A percentile compares a stretch with the other conserved stretches of the same genome.
Evolutionary conservation across 257 asterid species (phyloP).

Genomic region (Nicotiana noctiflora): DNA sequence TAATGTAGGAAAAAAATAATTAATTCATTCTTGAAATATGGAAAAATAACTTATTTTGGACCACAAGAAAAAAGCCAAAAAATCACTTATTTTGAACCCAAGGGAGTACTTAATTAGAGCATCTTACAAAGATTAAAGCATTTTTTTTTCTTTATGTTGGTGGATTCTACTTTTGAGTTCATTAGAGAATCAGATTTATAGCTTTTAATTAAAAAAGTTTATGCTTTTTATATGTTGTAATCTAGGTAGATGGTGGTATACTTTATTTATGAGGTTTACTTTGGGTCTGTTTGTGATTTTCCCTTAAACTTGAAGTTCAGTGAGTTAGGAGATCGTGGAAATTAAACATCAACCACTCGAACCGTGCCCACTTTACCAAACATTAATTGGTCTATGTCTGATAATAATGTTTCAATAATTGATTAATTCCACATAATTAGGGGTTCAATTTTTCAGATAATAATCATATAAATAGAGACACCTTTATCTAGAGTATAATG

Average conservation of each 20-base stretch:
- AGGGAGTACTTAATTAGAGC: not conserved
- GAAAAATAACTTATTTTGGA: too few relatives aligned
- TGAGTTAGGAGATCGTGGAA: not conserved
- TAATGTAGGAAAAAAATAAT: too few relatives aligned
- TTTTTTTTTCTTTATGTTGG: not conserved
- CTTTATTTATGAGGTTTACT: not conserved
- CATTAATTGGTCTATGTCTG: slow-evolving; percentile 1
- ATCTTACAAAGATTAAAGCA: not conserved
- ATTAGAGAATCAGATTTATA: not conserved
- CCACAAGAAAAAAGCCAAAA: too few relatives aligned
- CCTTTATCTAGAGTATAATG: not conserved
- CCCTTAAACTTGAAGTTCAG: not conserved
- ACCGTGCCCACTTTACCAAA: slow-evolving; percentile 1
- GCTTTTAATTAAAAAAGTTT: not conserved
- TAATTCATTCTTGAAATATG: too few relatives aligned
- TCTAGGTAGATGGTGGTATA: not conserved
- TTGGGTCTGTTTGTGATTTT: not conserved
- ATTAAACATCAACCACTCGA: slow-evolving; percentile 5
- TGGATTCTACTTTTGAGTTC: slow-evolving; percentile 8
- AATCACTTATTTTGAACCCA: too few relatives aligned
- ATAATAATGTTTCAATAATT: slow-evolving; percentile 6
- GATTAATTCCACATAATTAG: not conserved
- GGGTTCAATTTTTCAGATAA: not conserved
- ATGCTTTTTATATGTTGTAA: not conserved
- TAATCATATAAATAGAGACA: not conserved